Evolutionary conservation across 441 rosid species (phyloP), one percentile per base, ranked within the genome.

Genomic region (Syzygium syzygioides): DNA sequence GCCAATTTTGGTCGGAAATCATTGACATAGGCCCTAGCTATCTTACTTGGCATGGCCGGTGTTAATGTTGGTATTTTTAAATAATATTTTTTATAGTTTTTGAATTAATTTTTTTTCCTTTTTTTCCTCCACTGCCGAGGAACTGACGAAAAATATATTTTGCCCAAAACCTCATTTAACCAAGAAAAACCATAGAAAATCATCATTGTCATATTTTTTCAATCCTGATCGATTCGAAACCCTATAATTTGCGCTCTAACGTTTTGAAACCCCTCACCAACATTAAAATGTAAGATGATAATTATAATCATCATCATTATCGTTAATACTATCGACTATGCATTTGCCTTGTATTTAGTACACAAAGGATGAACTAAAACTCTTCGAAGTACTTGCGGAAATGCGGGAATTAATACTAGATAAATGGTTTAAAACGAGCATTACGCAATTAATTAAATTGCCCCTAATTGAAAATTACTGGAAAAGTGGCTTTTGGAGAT

Each of bases 11-110:
- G 9, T 1, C 0, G 0, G 48, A 45, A 45, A 45, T 45, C 9
- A 7, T 7, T 45, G 9, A 8, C 48, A 45, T 45, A 7, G 2
- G 10, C 9, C 9, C 7, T 1, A 1, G 9, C 9, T 45, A 1
- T 45, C 9, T 45, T 45, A 45, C 48, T 1, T 45, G 48, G 9
- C 9, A 9, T 45, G 9, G 48, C 2, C 9, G 10, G 9, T 2
- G 48, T 45, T 45, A 45, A 45, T 9, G 48, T 45, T 1, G 2
- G 7, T 2, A 45, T 45, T 45, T 45, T 45, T 7, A 45, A 45
- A 45, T 45, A 45, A 45, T 45, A 45, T 45, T 45, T 45, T 45
- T 45, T 45, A 45, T 45, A 45, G 7, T 45, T 45, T 45, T 45
- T 45, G 48, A 45, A 6, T 45, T 45, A 45, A 41, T 41, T 41